Conservation (phyloP, 1,284 basidiomycete species). For the Neonothopanus nambi region DNA sequence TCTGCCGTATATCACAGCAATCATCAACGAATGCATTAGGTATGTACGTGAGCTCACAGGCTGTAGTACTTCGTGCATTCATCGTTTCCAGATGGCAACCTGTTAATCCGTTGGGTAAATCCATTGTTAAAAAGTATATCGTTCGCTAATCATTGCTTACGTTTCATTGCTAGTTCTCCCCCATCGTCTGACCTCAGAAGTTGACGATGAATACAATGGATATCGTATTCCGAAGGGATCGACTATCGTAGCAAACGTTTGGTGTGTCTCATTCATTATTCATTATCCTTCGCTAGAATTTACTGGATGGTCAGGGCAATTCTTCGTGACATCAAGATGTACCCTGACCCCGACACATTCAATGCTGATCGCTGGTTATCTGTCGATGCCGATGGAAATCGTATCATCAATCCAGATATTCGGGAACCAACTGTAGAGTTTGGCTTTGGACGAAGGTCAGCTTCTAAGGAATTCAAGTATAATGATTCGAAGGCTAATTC, state of each 20-base stretch:
- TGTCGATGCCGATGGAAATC: not conserved
- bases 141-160: not conserved
- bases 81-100: not conserved
- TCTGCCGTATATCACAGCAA: conserved; percentile 9
- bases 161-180: not conserved
- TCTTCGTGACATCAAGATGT: conserved; percentile 15
- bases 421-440: not conserved
- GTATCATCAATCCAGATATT: not conserved
- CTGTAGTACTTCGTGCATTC: too few relatives aligned
- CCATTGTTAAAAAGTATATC: not conserved
- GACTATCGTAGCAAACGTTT: not conserved
- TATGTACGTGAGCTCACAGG: not conserved
- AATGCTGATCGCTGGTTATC: not conserved
- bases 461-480: not conserved
- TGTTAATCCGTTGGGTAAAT: conserved; percentile 6
- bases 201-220: not conserved
- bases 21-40: conserved; percentile 5
- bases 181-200: not conserved
- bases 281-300: too few relatives aligned
- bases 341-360: not conserved
- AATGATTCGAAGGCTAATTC: too few relatives aligned
- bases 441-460: conserved; percentile 1
- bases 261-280: not conserved
- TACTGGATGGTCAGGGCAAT: conserved; percentile 14
- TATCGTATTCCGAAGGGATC: not conserved